Conservation (phyloP, 306 rosid genomes). For the Castanea crenata region DNA sequence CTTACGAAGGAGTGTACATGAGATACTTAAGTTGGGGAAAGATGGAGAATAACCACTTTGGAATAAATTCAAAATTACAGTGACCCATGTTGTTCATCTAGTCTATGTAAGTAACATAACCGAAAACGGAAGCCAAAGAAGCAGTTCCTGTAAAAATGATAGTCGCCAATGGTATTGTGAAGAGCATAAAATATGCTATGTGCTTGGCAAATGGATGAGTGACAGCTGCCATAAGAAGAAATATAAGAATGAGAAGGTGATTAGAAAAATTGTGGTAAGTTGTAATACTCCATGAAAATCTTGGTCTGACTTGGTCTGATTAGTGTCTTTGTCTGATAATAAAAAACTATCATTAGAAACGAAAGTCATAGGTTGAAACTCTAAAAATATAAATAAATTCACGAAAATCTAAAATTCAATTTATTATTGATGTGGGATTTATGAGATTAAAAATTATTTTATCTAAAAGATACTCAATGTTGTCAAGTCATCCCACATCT, state of each 20-base stretch:
- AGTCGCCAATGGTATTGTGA: constrained; percentile 34
- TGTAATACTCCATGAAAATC: too few relatives aligned
- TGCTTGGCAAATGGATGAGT: constrained; percentile 48
- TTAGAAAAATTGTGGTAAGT: not conserved
- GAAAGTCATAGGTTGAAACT: rapidly evolving
- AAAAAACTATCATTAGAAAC: rapidly evolving
- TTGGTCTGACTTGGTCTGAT: too few relatives aligned
- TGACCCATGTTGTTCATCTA: constrained; percentile 54
- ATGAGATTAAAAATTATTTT: too few relatives aligned
- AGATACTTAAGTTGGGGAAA: constrained; percentile 37
- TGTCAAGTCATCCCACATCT: too few relatives aligned
- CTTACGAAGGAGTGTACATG: constrained; percentile 35
- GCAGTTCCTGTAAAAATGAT: not conserved
- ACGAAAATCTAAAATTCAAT: too few relatives aligned
- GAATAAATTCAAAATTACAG: constrained; percentile 45
- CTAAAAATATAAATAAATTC: too few relatives aligned
- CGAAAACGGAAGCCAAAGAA: not conserved
- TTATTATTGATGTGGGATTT: too few relatives aligned
- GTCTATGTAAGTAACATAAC: constrained; percentile 28
- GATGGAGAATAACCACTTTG: constrained; percentile 32
- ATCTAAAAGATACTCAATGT: too few relatives aligned
- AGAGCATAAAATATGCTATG: constrained; percentile 31
- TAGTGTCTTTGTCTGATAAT: too few relatives aligned
- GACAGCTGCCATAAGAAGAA: constrained; percentile 32
- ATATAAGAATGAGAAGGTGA: too few relatives aligned